Conservation (phyloP, 805 yeast species). For the Zygotorulaspora chibaensis region DNA sequence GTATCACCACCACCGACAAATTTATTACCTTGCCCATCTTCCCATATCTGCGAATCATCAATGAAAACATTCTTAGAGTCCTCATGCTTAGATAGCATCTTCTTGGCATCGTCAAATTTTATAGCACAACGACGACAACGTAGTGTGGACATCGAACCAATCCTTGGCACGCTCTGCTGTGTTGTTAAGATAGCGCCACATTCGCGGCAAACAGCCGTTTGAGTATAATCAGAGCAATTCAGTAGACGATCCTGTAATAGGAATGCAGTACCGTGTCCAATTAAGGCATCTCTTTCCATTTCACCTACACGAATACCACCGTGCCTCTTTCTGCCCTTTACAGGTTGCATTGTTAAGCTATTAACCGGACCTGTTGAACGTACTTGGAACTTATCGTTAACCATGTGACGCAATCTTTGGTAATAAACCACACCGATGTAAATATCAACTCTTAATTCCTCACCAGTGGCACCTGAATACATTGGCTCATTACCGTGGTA, state of each 20-base stretch:
- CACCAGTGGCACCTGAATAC: slow-evolving; percentile 98
- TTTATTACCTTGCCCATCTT: slow-evolving; percentile 91
- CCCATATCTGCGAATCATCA: slow-evolving; percentile 82
- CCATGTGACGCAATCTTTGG: slow-evolving; percentile 99
- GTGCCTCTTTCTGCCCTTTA: slow-evolving; percentile 95
- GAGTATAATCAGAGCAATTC: slow-evolving; percentile 94
- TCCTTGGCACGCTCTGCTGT: slow-evolving; percentile 84
- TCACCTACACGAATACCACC: slow-evolving; percentile 99
- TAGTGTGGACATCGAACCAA: slow-evolving; percentile 71
- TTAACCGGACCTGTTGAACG: slow-evolving; percentile 98
- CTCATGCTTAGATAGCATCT: slow-evolving; percentile 36
- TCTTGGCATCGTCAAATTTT: slow-evolving; percentile 54
- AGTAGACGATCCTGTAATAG: slow-evolving; percentile 89
- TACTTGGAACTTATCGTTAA: slow-evolving; percentile 98
- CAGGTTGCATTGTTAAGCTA: slow-evolving; percentile 97
- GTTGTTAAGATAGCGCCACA: slow-evolving; percentile 93
- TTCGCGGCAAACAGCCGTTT: slow-evolving; percentile 80
- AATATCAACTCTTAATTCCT: slow-evolving; percentile 92
- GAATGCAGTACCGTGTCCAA: slow-evolving; percentile 97
- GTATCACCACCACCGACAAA: slow-evolving; percentile 90
- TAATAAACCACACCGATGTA: slow-evolving; percentile 96
- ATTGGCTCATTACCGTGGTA: slow-evolving; percentile 98
- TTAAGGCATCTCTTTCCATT: slow-evolving; percentile 98
- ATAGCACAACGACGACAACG: slow-evolving; percentile 91
- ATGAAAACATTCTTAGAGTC: slow-evolving; percentile 40